These are phyloP conservation scores for Fomitiporia mediterranea DNA, from an alignment of 1,284 basidiomycete genomes.

Conservation along the genomic window DNA sequence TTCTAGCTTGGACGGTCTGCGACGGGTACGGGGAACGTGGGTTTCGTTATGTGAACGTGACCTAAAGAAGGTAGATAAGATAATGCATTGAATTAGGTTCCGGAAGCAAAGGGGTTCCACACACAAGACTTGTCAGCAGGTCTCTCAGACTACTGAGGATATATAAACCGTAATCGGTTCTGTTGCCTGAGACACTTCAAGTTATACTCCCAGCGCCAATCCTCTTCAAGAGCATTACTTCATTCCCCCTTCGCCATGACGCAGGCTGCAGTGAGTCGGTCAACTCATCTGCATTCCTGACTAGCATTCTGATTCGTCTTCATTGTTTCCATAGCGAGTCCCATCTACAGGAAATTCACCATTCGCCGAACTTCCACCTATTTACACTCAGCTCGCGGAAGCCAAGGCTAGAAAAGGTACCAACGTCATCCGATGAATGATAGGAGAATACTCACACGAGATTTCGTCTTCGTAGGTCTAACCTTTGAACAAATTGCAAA, in stretches of 20 bases:
- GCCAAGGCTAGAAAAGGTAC: constrained; percentile 67
- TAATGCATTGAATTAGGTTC: background rate
- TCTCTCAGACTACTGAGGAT: background rate
- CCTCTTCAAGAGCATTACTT: too few relatives aligned
- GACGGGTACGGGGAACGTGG: too few relatives aligned
- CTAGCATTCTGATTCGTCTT: background rate
- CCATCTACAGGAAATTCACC: constrained; percentile 40
- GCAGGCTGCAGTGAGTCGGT: constrained; percentile 34
- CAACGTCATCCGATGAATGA: too few relatives aligned
- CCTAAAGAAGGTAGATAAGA: background rate
- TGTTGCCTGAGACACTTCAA: too few relatives aligned
- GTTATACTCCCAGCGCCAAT: too few relatives aligned
- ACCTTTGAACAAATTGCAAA: constrained; percentile 73
- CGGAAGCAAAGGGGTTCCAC: background rate
- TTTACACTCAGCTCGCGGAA: constrained; percentile 50
- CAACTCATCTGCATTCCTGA: constrained; percentile 5
- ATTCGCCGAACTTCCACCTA: constrained; percentile 49
- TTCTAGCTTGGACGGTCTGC: too few relatives aligned
- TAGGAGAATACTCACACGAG: too few relatives aligned
- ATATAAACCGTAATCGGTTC: too few relatives aligned
- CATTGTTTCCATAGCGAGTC: constrained; percentile 31
- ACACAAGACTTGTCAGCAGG: too few relatives aligned
- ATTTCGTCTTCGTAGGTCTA: constrained; percentile 46
- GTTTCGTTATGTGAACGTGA: background rate
- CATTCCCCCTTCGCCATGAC: constrained; percentile 30